Evolutionary conservation across 1,139 yeast species (phyloP), one percentile per base, ranked within the genome.

Genomic region (Protomyces gravidus): DNA sequence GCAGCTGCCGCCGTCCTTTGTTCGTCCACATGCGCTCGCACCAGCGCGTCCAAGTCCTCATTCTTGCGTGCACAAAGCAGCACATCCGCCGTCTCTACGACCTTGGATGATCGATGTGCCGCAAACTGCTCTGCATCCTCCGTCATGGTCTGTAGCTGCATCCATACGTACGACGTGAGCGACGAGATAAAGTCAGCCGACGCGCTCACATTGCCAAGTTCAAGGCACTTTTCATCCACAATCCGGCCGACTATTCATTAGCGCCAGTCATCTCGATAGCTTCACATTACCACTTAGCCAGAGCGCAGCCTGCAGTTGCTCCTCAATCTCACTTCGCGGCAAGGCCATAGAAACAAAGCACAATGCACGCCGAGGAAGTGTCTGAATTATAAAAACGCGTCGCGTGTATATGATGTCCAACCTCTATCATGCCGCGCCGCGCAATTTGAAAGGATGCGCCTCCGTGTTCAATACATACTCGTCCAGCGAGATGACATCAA

Each of bases 401-500:
- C 11, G 36, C 13, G n/a, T 30, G 36, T 5, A 30, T 2, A 5
- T 13, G 15, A 28, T 28, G 13, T 28, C 13, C 33, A 30, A 7
- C 7, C 36, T 7, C n/a, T 15, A 30, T 7, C n/a, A 15, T 2
- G 36, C 13, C 5, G 36, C 36, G 11, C 36, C 5, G 4, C n/a
- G 36, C 17, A 30, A 17, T 23, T 46, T 48, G 71, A 86, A 79
- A 21, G 92, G 86, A 71, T 87, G 95, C 0, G 94, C 95, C 67
- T 86, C 89, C 6, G 89, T 83, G 68, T 87, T 86, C 71, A 83
- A 83, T 9, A 87, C 86, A 67, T 80, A 85, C 56, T 86, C 80
- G 68, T 85, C 89, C 67, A 87, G 74, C 49, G 86, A 83, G 62
- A 82, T 70, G 62, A 76, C 76, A 61, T 78, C 74, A 3, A 78